phyloP scores from a whole-genome alignment of 139 green algal genomes.

The Chlorella sp. region DNA sequence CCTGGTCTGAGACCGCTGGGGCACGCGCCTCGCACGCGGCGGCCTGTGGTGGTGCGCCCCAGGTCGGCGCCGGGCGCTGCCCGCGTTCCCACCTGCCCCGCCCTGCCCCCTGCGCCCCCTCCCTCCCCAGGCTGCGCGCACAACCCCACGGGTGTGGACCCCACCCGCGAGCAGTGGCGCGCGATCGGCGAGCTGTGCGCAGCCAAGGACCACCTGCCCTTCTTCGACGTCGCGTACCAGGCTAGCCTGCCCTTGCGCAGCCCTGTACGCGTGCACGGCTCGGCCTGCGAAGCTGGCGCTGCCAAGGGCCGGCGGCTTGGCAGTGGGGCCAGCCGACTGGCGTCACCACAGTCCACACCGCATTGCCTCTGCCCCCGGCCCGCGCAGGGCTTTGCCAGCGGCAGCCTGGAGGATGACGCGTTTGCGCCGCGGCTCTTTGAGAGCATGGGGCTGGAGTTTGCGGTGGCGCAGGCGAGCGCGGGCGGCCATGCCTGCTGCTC shows the following conservation, averaged over 20 bases:
- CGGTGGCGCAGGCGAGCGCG: conserved; percentile 83
- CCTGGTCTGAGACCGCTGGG: no score
- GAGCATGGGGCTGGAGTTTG: conserved; percentile 84
- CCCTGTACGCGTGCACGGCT: no score
- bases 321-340: no score
- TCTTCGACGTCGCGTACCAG: conserved; percentile 99
- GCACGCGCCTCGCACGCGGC: no score
- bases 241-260: not conserved
- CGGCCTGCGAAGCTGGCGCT: no score
- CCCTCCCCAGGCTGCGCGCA: conserved; percentile 86
- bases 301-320: no score
- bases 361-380: not conserved
- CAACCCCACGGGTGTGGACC: conserved; percentile 98
- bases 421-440: conserved; percentile 89
- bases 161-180: conserved; percentile 93
- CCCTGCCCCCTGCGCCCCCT: not conserved
- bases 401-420: conserved; percentile 92
- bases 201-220: conserved; percentile 85
- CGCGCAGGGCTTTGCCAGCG: conserved; percentile 76
- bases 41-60: no score
- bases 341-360: not conserved
- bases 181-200: conserved; percentile 86
- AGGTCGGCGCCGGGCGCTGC: no score
- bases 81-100: no score
- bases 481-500: no score